Base-by-base conservation (phyloP, 371 early-diverging fungal species). In the Apophysomyces variabilis region DNA sequence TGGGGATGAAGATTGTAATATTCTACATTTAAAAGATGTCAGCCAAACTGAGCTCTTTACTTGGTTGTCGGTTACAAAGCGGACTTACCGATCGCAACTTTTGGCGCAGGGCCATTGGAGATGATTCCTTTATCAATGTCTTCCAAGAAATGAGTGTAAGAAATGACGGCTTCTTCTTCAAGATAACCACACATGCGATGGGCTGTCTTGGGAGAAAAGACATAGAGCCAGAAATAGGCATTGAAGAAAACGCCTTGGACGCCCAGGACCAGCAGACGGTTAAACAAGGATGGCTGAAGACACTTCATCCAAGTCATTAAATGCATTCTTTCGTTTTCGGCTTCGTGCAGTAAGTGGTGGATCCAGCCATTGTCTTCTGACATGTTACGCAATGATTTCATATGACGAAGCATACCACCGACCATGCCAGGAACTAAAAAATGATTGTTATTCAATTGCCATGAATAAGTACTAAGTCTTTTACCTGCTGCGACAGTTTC, bases 151-250 rank as follows among this genome's bases (percentile, higher is more conserved):
- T 89, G 88, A 2, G 95, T 95, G 81, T 99, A 99, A 0, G 96
- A 93, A 38, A 93, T 83, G 26, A 97, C 92, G 3, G 99, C 99
- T 71, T 96, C 95, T 78, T 99, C 99, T 76, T 92, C 93, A 14
- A 92, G 79, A 65, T 92, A 92, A 4, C 93, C 93, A 26, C 78
- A 77, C 61, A 84, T 71, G 43, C 97, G 88, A 82, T 99, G 99
- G 12, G 95, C 93, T 4, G 90, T 90, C 43, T 80, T 83, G 37
- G 96, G 96, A 7, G 89, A 88, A 43, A 93, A 50, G 59, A 96
- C 63, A 79, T 99, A 99, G 26, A 94, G 78, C 26, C 86, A 64
- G 74, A 95, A 94, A 77, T 92, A 99, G 57, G 88, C 85, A 72
- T 94, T 95, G 78, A 94, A 96, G 75, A 98, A 99, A 21, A 92